A percentile compares a stretch with the other conserved stretches of the same genome.
Evolutionary conservation across 768 basidiomycete genomes (phyloP).

Genomic region (Dacryopinax spathularia): DNA sequence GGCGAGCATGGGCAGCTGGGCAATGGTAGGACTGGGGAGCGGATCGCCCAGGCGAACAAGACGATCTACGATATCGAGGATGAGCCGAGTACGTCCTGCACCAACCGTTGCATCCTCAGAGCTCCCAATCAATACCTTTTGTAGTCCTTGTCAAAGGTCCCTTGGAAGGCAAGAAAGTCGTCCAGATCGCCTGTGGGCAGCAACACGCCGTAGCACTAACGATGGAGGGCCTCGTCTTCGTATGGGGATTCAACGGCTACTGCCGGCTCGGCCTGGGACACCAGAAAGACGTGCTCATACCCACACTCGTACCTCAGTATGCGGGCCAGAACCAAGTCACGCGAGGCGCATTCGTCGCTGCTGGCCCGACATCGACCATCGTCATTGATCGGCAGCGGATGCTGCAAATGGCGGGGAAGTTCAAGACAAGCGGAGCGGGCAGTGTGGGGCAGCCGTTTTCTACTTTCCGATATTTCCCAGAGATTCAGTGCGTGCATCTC

Average conservation of each 20-base stretch:
- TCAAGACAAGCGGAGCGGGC: conserved; percentile 16
- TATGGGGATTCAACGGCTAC: conserved; percentile 85
- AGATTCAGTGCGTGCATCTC: conserved; percentile 50
- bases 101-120: not conserved
- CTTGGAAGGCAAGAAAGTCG: conserved; percentile 61
- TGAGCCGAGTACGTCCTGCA: conserved; percentile 40
- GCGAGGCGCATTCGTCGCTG: conserved; percentile 48
- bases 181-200: conserved; percentile 69
- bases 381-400: conserved; percentile 74
- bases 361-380: conserved; percentile 73
- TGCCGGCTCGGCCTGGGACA: conserved; percentile 75
- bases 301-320: conserved; percentile 75
- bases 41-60: conserved; percentile 75
- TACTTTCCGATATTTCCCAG: conserved; percentile 71
- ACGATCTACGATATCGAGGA: conserved; percentile 64
- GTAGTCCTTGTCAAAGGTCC: conserved; percentile 56
- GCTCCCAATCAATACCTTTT: not conserved
- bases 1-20: conserved; percentile 88
- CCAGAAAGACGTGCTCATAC: conserved; percentile 65
- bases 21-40: conserved; percentile 85
- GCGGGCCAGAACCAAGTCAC: conserved; percentile 51
- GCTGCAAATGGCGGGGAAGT: conserved; percentile 79
- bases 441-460: conserved; percentile 79
- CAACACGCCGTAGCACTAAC: conserved; percentile 80
- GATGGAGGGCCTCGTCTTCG: conserved; percentile 57